phyloP scores from a whole-genome alignment of 73 alveolate species.

The Blepharisma stoltei region DNA sequence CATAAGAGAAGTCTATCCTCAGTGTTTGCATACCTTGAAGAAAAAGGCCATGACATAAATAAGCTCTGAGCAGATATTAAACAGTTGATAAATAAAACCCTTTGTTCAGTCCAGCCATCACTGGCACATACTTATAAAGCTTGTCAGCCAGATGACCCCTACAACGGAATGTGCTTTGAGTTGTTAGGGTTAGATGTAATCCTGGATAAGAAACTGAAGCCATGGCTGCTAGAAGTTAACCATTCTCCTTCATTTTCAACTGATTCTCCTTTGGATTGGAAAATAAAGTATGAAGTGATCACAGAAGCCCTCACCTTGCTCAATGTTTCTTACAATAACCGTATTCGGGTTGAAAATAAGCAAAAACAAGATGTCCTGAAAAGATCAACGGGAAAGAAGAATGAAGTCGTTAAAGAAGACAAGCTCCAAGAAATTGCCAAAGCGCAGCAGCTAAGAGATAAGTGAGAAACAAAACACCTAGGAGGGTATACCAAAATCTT shows the following conservation, averaged over 20 bases:
- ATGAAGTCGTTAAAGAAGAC: conserved; percentile 37
- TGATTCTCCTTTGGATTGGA: conserved; percentile 51
- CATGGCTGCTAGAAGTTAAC: conserved; percentile 48
- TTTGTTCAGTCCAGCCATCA: conserved; percentile 56
- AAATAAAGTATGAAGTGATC: conserved; percentile 34
- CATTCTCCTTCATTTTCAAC: conserved; percentile 59
- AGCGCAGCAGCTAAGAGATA: conserved; percentile 37
- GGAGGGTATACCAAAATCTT: conserved; percentile 45
- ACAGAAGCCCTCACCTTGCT: conserved; percentile 35
- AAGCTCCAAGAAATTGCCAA: conserved; percentile 32
- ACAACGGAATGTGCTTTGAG: conserved; percentile 61
- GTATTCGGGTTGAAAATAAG: conserved; percentile 11
- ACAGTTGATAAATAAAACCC: conserved; percentile 54
- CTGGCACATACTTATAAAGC: conserved; percentile 61
- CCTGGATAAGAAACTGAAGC: conserved; percentile 48
- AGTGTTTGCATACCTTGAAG: conserved; percentile 42
- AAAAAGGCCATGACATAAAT: conserved; percentile 53
- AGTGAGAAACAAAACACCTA: conserved; percentile 47
- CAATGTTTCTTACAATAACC: conserved; percentile 34
- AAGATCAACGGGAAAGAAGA: conserved; percentile 37
- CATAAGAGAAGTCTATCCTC: conserved; percentile 69
- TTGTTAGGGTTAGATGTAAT: conserved; percentile 53
- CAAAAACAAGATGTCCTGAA: conserved; percentile 28
- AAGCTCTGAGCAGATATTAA: conserved; percentile 44
- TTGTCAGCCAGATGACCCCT: conserved; percentile 52